Conservation (phyloP, 495 filamentous ascomycete species). For the Tuber microsphaerosporum region DNA sequence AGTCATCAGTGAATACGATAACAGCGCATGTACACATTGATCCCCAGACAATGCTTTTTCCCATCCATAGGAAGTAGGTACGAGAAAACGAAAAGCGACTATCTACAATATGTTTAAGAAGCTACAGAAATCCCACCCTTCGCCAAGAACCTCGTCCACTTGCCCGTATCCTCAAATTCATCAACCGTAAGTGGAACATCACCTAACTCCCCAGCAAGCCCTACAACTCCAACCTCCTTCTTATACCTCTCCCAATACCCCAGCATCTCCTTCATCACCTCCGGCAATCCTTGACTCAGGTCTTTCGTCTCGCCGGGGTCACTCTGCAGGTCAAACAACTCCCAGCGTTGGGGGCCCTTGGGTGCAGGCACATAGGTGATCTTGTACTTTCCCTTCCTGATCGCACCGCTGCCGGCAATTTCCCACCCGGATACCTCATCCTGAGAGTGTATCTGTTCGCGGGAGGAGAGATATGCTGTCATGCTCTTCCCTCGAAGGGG, state of each 20-base stretch:
- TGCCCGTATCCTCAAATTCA: slow-evolving; percentile 16
- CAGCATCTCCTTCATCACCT: slow-evolving; percentile 42
- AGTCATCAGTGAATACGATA: not conserved
- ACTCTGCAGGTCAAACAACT: slow-evolving; percentile 44
- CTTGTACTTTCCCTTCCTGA: slow-evolving; percentile 46
- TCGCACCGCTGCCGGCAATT: slow-evolving; percentile 43
- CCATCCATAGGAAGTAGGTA: not conserved
- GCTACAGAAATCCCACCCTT: not conserved
- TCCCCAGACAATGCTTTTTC: not conserved
- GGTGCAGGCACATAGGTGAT: slow-evolving; percentile 43
- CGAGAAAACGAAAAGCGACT: not conserved
- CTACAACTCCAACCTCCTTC: slow-evolving; percentile 30
- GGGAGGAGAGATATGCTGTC: slow-evolving; percentile 8
- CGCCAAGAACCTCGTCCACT: slow-evolving; percentile 4
- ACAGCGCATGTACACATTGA: not conserved
- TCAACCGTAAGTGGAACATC: slow-evolving; percentile 16
- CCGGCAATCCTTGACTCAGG: slow-evolving; percentile 36
- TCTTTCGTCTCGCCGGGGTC: slow-evolving; percentile 46
- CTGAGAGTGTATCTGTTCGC: slow-evolving; percentile 22
- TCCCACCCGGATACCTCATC: slow-evolving; percentile 43
- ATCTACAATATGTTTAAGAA: not conserved
- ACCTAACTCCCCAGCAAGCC: slow-evolving; percentile 26
- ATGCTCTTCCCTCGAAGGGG: slow-evolving; percentile 52
- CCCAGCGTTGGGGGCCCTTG: slow-evolving; percentile 41
- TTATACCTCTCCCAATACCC: slow-evolving; percentile 45